A percentile compares a stretch with the other conserved stretches of the same genome.
phyloP scores from a whole-genome alignment of 805 yeast genomes.

The Candida coleopterorum region DNA sequence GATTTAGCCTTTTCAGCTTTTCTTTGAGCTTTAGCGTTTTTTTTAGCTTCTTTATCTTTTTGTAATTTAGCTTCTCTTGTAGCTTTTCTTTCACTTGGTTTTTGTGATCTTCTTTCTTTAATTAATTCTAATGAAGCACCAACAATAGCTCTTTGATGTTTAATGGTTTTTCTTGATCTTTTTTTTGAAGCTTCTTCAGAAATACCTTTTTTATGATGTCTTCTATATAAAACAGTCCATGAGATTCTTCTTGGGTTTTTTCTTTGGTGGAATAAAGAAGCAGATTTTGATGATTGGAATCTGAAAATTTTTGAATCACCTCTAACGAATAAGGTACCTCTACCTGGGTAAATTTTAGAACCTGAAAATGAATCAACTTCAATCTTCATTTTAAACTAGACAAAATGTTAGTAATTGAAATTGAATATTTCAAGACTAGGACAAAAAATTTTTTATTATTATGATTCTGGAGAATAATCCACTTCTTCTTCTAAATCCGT shows the following conservation, averaged over 20 bases:
- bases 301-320: slow-evolving; percentile 99
- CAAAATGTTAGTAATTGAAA: slow-evolving; percentile 27
- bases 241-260: slow-evolving; percentile 99
- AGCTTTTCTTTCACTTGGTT: slow-evolving; percentile 98
- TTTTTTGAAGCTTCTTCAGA: slow-evolving; percentile 97
- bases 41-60: slow-evolving; percentile 83
- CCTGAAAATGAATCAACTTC: slow-evolving; percentile 99
- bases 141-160: slow-evolving; percentile 98
- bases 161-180: slow-evolving; percentile 95
- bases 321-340: slow-evolving; percentile 98
- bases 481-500: no score
- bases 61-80: slow-evolving; percentile 87
- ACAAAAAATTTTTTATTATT: no score
- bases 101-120: slow-evolving; percentile 93
- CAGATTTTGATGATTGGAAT: slow-evolving; percentile 96
- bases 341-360: slow-evolving; percentile 99
- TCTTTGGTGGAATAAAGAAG: slow-evolving; percentile 98
- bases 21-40: slow-evolving; percentile 90
- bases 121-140: slow-evolving; percentile 99
- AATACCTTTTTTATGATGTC: slow-evolving; percentile 99
- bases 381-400: slow-evolving; percentile 76
- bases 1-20: slow-evolving; percentile 86
- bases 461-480: no score
- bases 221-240: slow-evolving; percentile 99
- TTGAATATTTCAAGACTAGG: no score